Evolutionary conservation across 805 yeast species (phyloP), one percentile per base, ranked within the genome.

Genomic region (Candida arabinofermentans): DNA sequence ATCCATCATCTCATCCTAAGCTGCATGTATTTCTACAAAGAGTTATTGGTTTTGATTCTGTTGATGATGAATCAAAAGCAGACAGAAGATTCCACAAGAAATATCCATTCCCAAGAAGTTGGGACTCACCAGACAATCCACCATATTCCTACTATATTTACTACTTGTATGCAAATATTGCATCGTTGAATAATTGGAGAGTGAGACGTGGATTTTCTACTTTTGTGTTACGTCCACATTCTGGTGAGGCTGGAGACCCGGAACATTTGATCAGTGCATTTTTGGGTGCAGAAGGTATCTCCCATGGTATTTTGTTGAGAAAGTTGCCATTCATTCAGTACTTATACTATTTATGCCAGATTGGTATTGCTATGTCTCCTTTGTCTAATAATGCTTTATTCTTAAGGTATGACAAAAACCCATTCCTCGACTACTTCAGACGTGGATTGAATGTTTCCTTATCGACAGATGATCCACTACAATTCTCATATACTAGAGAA

Each of bases 161-260:
- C 67, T 90, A 90, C 67, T 60, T 93, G 43, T 91, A 79, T 61
- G 83, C 96, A 23, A 90, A 90, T 64, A 64, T 93, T 63, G 79
- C 95, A 2, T 78, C 96, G 8, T 73, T 93, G 62, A 93, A 93
- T 59, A 80, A 83, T 49, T 84, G 91, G 79, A 78, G 99, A 65
- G 67, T 72, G 26, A 72, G 69, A 43, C 74, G 90, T 43, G 84
- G 86, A 0, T 85, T 79, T 65, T 90, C 86, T 61, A 90, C 97
- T 0, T 83, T 93, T 65, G 95, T 88, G n/a, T 69, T 93, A 54
- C 77, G 99, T 56, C 99, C 99, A 3, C 99, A 93, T 64, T 87
- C 96, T 53, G 99, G 99, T 49, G 99, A 93, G 65, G 99, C 99
- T n/a, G 99, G 99, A 46, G 99, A 93, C 59, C 97, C 98, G 1